Base-by-base conservation (phyloP, 768 basidiomycete genomes). In the Xerocomellus dryophilus region DNA sequence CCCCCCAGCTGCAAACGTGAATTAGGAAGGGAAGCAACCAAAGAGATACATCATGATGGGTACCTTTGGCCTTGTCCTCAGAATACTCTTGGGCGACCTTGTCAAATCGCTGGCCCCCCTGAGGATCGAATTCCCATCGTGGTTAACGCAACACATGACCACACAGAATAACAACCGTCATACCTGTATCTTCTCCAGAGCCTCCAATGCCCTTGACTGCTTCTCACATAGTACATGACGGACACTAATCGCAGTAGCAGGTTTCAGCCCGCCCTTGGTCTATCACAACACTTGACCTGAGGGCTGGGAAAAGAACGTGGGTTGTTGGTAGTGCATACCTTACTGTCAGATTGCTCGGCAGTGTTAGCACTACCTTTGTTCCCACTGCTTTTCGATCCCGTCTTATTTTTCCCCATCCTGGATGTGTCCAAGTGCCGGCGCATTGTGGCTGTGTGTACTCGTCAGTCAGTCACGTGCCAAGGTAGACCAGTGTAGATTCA, bases 31-130 rank as follows among this genome's bases (percentile, higher is more conserved):
- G 25, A 42, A 52, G 46, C 29, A 9, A 53, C 27, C 9, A 40
- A 50, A n/a, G 29, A n/a, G 4, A 50, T 10, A 35, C 20, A 7
- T 17, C 20, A 7, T 17, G 38, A 39, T 34, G 43, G 23, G 12
- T 7, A 87, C 90, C 81, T 79, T 92, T 93, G 7, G 91, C 91
- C 66, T 93, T 93, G 72, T 93, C 91, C 69, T 92, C 90, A 1
- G 92, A 93, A 60, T 90, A 93, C 63, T 92, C 91, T 64, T 91
- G 86, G 6, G 91, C 91, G 32, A 92, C 88, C 69, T 91, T 93
- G 72, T 92, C 88, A 66, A 93, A 93, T 11, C 88, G 73, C 62
- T 88, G 81, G 21, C 91, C 91, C 56, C 82, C 85, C 88, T 82
- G 80, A 51, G 25, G 38, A 43, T 31, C 31, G 15, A 17, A 31